Base-by-base conservation (phyloP, 1,139 yeast genomes). In the Magnusiomyces magnusii region DNA sequence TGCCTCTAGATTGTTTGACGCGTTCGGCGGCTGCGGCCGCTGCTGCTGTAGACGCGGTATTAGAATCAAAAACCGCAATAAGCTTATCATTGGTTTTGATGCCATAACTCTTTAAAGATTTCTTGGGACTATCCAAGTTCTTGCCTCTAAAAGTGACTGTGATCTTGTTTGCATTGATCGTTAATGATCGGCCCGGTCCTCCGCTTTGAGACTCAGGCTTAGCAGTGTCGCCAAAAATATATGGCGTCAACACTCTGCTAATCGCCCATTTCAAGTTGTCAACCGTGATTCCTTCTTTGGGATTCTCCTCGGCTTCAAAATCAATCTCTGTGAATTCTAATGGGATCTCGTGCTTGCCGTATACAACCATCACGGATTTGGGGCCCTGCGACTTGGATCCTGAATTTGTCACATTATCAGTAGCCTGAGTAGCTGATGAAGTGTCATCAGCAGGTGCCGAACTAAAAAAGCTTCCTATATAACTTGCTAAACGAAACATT, bases 81-180 rank as follows among this genome's bases (percentile, higher is more conserved):
- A 52, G 25, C 34, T 41, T 28, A 28, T 50, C 53, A 17, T 31
- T 31, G 10, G 50, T 47, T 27, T 44, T 42, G 27, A 53, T 28
- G 19, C 51, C 42, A 28, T 53, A 53, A 17, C 39, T n/a, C n/a
- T 44, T 53, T 10, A 53, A 44, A 17, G 55, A 19, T 41, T 53
- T 53, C 9, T 28, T 34, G 19, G 24, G 28, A 59, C 75, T 71
- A 55, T 71, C 68, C 25, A 58, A 55, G 42, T 75, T 68, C 62
- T 70, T 72, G 56, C 75, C 73, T n/a, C 65, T 62, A 56, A 65
- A 66, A 49, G 67, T 70, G 47, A 76, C 63, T 10, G 65, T 63
- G 39, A 75, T 74, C 42, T 69, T 67, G 61, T 47, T 55, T 17
- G 59, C 58, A 51, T 61, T 57, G 44, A 61, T 53, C 10, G 57